Base-by-base conservation (phyloP, 1,284 basidiomycete genomes). In the Wallemia mellicola region DNA sequence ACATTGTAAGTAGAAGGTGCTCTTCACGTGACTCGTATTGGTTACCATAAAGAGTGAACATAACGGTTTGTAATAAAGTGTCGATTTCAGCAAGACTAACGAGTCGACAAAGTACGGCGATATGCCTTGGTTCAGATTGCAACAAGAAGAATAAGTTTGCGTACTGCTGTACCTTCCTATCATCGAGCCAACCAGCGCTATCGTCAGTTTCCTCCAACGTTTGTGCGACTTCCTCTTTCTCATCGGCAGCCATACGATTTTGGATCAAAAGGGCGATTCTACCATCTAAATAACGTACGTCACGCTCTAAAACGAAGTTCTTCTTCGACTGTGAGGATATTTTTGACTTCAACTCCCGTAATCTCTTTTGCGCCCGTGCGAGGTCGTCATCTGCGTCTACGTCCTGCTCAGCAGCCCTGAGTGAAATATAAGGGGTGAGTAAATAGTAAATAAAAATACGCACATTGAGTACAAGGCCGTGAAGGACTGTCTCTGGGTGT, bases 41-140 rank as follows among this genome's bases (percentile, higher is more conserved):
- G 74, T 96, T 96, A 64, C 92, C 94, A 70, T 96, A 98, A 30
- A 99, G 79, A 22, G 92, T 96, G 73, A 98, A 98, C 94, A 99
- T 98, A 72, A 99, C 92, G 2, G 94, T 99, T 71, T 99, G 94
- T 25, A 99, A 79, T 60, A 99, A 81, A 48, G 91, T 95, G 72
- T 99, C 92, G 66, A 98, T 96, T 74, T 98, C 92, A 56, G 85
- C 80, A 48, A 98, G 73, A 64, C 83, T 87, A 71, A 98, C 94
- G 60, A 98, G 81, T n/a, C 94, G 82, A 68, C 94, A 98, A 54
- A 99, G 79, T 25, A 86, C 80, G 32, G 94, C 94, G 65, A 96
- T 83, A 71, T 98, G 94, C 59, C 91, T 79, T 17, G 94, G 94
- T 68, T 99, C 94, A 54, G 86, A 88, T 69, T 98, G 94, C 30